Conservation (phyloP, 2,329 filamentous ascomycete species). For the Ceratocystis albifundus region DNA sequence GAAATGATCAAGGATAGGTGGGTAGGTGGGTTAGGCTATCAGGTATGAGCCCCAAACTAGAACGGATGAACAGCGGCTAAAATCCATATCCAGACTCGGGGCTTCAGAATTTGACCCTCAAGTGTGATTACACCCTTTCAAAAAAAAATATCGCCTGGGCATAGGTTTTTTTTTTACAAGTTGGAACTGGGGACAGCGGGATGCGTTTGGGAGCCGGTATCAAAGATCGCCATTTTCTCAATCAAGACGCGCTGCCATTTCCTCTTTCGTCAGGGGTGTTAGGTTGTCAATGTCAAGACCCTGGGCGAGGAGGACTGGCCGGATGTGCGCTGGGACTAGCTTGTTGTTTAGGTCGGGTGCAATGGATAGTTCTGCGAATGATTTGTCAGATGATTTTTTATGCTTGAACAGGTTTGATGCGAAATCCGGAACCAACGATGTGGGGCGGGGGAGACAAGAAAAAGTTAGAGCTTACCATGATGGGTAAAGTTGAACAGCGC, state of each 20-base stretch:
- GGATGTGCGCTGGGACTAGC: conserved; percentile 75
- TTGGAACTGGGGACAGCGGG: background rate
- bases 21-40: background rate
- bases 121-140: background rate
- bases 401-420: background rate
- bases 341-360: conserved; percentile 74
- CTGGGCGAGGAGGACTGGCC: conserved; percentile 57
- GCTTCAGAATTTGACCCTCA: background rate
- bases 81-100: background rate
- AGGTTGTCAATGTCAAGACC: conserved; percentile 92
- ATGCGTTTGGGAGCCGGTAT: background rate
- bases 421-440: conserved; percentile 5
- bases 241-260: conserved; percentile 96
- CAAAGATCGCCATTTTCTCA: conserved; percentile 39
- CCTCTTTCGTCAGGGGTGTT: conserved; percentile 77
- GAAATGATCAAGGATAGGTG: background rate
- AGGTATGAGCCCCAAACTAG: background rate
- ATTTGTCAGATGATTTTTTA: conserved; percentile 26
- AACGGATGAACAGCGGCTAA: background rate
- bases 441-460: background rate
- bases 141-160: background rate
- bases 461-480: conserved; percentile 58
- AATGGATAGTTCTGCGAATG: conserved; percentile 76
- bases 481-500: conserved; percentile 84
- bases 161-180: background rate